These are phyloP conservation scores for Purshia tridentata DNA, from an alignment of 306 rosid species.

Conservation along the genomic window DNA sequence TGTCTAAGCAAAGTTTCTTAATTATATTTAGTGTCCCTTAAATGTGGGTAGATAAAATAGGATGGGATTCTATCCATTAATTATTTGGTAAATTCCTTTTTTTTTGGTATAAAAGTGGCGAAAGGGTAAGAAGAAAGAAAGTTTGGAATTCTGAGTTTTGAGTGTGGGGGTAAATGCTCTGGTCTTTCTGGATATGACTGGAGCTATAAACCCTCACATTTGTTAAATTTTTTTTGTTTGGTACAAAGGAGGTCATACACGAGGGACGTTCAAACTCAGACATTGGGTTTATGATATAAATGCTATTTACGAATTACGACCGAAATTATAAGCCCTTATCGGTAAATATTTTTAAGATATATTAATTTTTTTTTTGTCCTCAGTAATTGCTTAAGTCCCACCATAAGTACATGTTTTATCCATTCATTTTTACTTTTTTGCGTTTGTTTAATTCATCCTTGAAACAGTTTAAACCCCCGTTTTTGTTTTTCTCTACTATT, in stretches of 20 bases:
- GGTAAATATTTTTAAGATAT: background rate
- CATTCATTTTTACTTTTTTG: background rate
- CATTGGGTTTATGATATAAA: no score
- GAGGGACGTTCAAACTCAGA: no score
- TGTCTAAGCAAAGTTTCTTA: background rate
- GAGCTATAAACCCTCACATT: constrained; percentile 16
- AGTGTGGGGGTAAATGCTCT: constrained; percentile 18
- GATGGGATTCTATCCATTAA: constrained; percentile 6
- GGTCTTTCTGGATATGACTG: background rate
- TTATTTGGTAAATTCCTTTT: background rate
- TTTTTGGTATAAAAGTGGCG: constrained; percentile 1
- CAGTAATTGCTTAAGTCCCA: background rate
- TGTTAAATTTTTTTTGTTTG: background rate
- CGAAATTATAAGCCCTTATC: no score
- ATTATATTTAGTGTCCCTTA: constrained; percentile 8
- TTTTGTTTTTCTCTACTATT: background rate
- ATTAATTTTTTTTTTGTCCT: background rate
- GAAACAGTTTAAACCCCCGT: background rate
- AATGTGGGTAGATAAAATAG: background rate
- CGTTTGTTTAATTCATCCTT: no score
- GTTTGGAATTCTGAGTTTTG: background rate
- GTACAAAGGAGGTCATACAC: no score
- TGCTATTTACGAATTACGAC: no score
- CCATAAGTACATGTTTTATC: background rate
- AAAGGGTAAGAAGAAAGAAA: background rate